Evolutionary conservation across 1,284 basidiomycete genomes (phyloP), one percentile per base, ranked within the genome.

Genomic region (Cutaneotrichosporon arboriforme): DNA sequence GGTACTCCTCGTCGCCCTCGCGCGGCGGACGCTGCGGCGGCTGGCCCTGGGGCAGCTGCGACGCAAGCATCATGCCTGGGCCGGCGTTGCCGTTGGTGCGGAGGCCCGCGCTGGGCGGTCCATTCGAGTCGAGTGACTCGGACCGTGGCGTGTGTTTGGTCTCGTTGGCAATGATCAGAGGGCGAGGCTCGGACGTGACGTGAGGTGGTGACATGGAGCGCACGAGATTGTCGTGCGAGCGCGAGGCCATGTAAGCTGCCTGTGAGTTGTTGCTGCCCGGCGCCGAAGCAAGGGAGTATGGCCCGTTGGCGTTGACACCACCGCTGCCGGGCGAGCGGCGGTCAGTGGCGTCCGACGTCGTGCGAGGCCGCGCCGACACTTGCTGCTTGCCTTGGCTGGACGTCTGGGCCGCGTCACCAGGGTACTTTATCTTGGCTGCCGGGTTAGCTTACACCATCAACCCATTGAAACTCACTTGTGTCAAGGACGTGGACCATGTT

Each of bases 371-470:
- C 10, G 22, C 15, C 40, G 35, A 34, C n/a, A 22, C 21, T 8
- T 22, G 35, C 33, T 34, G 23, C n/a, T 14, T 7, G 15, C 36
- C 42, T 8, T 23, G 35, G 8, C 53, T 42, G 7, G 57, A 43
- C n/a, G 47, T 12, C 21, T 64, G 59, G 41, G 57, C n/a, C n/a
- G n/a, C 65, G 52, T 75, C 74, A 2, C 69, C 81, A 1, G 93
- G 93, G 70, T 97, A 97, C 76, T 94, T 94, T 79, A 97, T 97
- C 68, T 97, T 80, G 53, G 85, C 74, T 90, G 86, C 85, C 64
- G 20, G 13, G 23, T 21, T 20, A 35, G 40, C 1, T 20, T 21
- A 39, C 20, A 49, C 15, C 4, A 8, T 39, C 3, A 22, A 23
- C 36, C 4, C 15, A n/a, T 2, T 22, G 52, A 38, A 47, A 82